Base-by-base conservation (phyloP, 1,284 basidiomycete species). In the Veloboletus limbatus region DNA sequence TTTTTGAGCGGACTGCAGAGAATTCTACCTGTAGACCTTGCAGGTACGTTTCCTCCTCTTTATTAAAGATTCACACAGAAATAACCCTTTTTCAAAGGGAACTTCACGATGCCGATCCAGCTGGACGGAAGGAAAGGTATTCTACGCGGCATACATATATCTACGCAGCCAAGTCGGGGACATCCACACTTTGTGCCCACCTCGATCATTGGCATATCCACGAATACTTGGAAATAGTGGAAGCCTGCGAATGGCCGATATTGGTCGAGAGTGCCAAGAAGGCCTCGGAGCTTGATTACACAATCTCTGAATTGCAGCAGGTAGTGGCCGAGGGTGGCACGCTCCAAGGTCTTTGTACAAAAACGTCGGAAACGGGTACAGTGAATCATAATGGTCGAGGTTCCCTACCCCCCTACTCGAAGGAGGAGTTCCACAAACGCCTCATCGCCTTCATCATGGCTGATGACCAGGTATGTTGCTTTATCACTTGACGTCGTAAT, bases 401-500 rank as follows among this genome's bases (percentile, higher is more conserved):
- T 8, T 33, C 40, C 6, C 6, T 41, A 11, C 40, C 40, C 13
- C n/a, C 22, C 10, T 32, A 13, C 21, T 41, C n/a, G 5, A 25
- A 24, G 31, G 22, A 41, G 9, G 31, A 32, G 22, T 41, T 41
- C 8, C 22, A 33, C 20, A 32, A 33, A 13, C 30, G n/a, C 16
- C 30, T 41, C 11, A 20, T 33, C 16, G 10, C 1, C 2, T 48
- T 48, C 18, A 48, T 48, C 13, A n/a, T 48, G 20, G 22, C 26
- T 8, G 22, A 38, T 33, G 41, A 48, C 26, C 41, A 48, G 41
- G 40, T 43, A 14, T 6, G 7, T 20, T 28, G 25, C 14, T 27
- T 28, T 27, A n/a, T 13, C 10, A 21, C 13, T 30, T 28, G n/a
- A n/a, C n/a, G n/a, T n/a, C n/a, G 6, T 8, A 14, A 14, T 17